These are phyloP conservation scores for Trichoderma gracile DNA, from an alignment of 2,329 filamentous ascomycete species.

Conservation along the genomic window DNA sequence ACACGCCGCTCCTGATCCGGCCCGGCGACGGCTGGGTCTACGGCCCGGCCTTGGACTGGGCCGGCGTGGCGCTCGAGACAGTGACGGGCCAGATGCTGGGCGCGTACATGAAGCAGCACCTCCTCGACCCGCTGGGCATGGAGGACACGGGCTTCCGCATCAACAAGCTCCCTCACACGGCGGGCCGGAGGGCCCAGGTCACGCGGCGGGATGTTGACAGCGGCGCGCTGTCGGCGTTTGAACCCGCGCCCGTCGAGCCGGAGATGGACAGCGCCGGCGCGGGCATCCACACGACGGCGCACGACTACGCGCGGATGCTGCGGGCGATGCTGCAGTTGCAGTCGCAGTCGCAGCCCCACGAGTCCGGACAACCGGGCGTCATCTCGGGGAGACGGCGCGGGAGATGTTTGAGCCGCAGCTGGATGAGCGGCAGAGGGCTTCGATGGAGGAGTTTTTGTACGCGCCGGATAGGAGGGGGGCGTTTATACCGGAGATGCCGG, in stretches of 20 bases:
- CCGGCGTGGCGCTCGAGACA: slow-evolving; percentile 46
- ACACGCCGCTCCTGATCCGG: slow-evolving; percentile 46
- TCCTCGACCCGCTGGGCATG: slow-evolving; percentile 43
- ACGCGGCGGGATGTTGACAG: slow-evolving; percentile 30
- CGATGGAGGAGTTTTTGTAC: slow-evolving; percentile 31
- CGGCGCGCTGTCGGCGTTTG: neutral
- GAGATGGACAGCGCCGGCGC: slow-evolving; percentile 46
- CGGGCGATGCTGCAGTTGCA: slow-evolving; percentile 35
- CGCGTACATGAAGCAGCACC: slow-evolving; percentile 41
- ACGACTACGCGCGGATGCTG: slow-evolving; percentile 44
- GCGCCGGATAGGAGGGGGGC: slow-evolving; percentile 31
- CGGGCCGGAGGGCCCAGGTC: slow-evolving; percentile 31
- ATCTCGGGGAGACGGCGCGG: slow-evolving; percentile 36
- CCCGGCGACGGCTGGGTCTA: slow-evolving; percentile 54
- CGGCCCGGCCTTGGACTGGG: slow-evolving; percentile 50
- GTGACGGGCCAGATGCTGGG: slow-evolving; percentile 42
- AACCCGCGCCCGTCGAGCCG: slow-evolving; percentile 34
- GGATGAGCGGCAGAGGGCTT: slow-evolving; percentile 33
- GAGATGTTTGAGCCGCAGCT: slow-evolving; percentile 47
- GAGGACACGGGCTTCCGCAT: slow-evolving; percentile 43
- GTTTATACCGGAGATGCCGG: slow-evolving; percentile 42
- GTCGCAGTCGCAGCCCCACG: no score
- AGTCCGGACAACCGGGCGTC: slow-evolving; percentile 32
- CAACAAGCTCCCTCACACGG: slow-evolving; percentile 30
- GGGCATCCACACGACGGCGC: slow-evolving; percentile 45